Evolutionary conservation across 768 basidiomycete genomes (phyloP).

Genomic region (Boletus barrowsii): DNA sequence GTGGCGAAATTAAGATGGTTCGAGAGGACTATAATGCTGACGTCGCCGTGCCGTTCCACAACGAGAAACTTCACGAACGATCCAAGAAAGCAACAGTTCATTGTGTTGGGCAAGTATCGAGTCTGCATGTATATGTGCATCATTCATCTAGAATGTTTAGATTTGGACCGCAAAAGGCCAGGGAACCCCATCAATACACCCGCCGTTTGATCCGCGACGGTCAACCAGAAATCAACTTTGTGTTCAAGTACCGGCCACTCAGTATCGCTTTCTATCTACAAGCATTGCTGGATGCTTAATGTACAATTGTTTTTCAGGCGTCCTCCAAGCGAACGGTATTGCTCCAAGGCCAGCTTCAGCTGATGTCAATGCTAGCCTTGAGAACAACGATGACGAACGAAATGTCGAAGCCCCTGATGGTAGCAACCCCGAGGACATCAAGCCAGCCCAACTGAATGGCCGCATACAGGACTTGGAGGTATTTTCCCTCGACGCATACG

Average conservation of each 20-base stretch:
- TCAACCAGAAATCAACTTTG: conserved; percentile 10
- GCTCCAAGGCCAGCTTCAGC: conserved; percentile 1
- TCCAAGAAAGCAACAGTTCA: conserved; percentile 22
- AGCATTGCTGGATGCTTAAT: neutral
- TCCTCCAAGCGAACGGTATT: conserved; percentile 21
- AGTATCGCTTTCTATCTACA: conserved; percentile 1
- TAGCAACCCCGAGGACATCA: neutral
- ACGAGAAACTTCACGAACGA: conserved; percentile 15
- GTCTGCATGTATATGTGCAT: neutral
- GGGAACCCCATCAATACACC: rapidly evolving
- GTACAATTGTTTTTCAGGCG: conserved; percentile 2
- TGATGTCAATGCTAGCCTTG: neutral
- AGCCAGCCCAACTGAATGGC: neutral
- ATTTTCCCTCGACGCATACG: neutral
- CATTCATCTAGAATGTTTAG: conserved; percentile 1
- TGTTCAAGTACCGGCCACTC: conserved; percentile 21
- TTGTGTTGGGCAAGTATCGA: conserved; percentile 13
- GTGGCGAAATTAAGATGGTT: neutral
- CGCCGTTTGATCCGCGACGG: neutral
- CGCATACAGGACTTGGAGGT: conserved; percentile 11
- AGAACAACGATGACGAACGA: neutral
- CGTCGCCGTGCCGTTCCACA: neutral
- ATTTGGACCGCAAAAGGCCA: conserved; percentile 6
- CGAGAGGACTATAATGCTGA: rapidly evolving
- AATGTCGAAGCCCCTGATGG: neutral